Conservation (phyloP, 179 eudicot species). For the Drosera spatulata region DNA sequence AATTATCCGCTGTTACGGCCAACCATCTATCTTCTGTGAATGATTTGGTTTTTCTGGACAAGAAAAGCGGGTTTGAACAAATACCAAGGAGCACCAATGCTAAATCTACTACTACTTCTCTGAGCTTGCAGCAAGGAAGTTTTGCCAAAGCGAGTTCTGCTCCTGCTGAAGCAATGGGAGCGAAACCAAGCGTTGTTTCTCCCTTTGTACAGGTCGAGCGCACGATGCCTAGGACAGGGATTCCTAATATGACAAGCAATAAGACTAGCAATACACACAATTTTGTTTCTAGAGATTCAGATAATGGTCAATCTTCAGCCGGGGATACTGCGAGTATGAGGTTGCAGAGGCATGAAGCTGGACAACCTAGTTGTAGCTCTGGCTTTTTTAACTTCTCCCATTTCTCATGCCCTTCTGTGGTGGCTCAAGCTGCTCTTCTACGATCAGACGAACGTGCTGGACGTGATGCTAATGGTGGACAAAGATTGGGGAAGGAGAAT, state of each 20-base stretch:
- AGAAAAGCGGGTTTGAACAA: slow-evolving; percentile 24
- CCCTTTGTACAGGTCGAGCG: slow-evolving; percentile 13
- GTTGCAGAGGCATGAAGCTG: slow-evolving; percentile 33
- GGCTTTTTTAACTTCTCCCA: slow-evolving; percentile 56
- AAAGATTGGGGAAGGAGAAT: slow-evolving; percentile 21
- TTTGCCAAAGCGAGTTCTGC: slow-evolving; percentile 27
- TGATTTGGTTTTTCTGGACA: slow-evolving; percentile 24
- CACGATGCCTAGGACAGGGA: slow-evolving; percentile 31
- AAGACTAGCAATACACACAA: slow-evolving; percentile 18
- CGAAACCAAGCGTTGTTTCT: slow-evolving; percentile 21
- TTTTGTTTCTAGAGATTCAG: slow-evolving; percentile 17
- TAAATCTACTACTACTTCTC: slow-evolving; percentile 9
- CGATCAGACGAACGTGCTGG: slow-evolving; percentile 1
- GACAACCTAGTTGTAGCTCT: slow-evolving; percentile 28
- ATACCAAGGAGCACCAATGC: background rate
- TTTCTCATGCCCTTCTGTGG: slow-evolving; percentile 42
- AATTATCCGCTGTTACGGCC: slow-evolving; percentile 52
- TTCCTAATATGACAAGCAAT: slow-evolving; percentile 25
- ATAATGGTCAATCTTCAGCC: slow-evolving; percentile 17
- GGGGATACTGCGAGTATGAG: slow-evolving; percentile 17
- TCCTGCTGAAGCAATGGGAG: slow-evolving; percentile 14
- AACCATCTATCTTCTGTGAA: slow-evolving; percentile 31
- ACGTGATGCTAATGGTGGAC: slow-evolving; percentile 9
- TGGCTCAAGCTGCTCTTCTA: slow-evolving; percentile 28
- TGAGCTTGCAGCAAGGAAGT: slow-evolving; percentile 17